Base-by-base conservation (phyloP, 2,329 filamentous ascomycete species). In the Tolypocladium ophioglossoides region DNA sequence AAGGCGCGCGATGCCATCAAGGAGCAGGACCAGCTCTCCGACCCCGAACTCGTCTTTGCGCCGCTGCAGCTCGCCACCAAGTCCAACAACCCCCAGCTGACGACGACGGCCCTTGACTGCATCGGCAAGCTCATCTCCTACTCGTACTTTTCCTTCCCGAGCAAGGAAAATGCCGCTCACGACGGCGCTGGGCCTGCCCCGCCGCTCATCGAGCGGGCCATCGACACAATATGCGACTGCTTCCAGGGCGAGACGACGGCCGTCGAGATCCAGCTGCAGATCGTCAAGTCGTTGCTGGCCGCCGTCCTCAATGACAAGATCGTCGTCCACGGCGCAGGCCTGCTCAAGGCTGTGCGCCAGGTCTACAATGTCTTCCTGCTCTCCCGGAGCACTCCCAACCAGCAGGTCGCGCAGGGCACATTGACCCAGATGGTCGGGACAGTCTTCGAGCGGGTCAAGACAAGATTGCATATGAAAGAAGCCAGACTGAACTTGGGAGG, bases 71-170 rank as follows among this genome's bases (percentile, higher is more conserved):
- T 97, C 44, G 94, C 95, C 50, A 92, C 91, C 38, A 89, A 91
- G 68, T 87, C 90, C 11, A 82, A 85, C 63, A 96, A 89, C 64
- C 86, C 92, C 52, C 84, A 89, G 55, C 78, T 99, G 49, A 89
- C 91, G 56, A 95, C 91, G 24, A 89, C 88, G 39, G 91, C 94
- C 8, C 83, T 99, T 65, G 94, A 99, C 72, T 97, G 92, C 72
- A 96, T 99, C 64, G 94, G 95, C 64, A 99, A 99, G 76, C 84
- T 99, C 58, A 97, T 97, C 68, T 96, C 92, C 64, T 99, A 96
- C 70, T 96, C 94, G 20, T 97, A 97, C 77, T 97, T 99, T 71
- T 92, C 92, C 50, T 82, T 89, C 51, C 81, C 85, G 38, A 76
- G 75, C 52, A 71, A 72, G 24, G 69, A 73, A 54, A 72, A 74